Base-by-base conservation (phyloP, 805 yeast species). In the Monosporozyma aerobia region DNA sequence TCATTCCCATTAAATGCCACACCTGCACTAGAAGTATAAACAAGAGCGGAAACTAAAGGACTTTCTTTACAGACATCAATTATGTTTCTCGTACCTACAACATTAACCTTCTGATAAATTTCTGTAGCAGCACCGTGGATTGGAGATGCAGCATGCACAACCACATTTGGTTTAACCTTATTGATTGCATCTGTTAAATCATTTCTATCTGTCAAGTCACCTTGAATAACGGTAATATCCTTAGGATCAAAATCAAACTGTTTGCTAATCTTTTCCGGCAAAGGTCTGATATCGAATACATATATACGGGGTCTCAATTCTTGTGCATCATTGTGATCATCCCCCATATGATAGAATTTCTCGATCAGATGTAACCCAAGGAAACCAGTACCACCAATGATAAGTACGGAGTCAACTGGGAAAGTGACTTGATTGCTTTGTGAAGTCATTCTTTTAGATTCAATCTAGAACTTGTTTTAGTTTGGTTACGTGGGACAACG, bases 101-200 rank as follows among this genome's bases (percentile, higher is more conserved):
- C 92, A 63, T 94, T 94, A 49, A 94, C 99, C 60, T 86, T 86
- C 59, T 83, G 85, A 70, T 92, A 92, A 46, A 94, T 78, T 45
- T 80, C 83, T 58, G 85, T 85, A n/a, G 81, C 78, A 59, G 83
- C 74, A 4, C 97, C 97, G 65, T 90, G 97, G 68, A 94, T 78
- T 19, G 99, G 99, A 11, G 98, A 92, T 2, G 98, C 99, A 1
- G 96, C 86, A 65, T 95, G 98, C 8, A 94, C 96, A 25, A 94
- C 79, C 1, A 88, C 90, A 44, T 80, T 77, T 48, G 95, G 89
- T 40, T 74, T 67, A 32, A 85, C 75, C 13, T 63, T 67, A 35
- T 69, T 65, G 40, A 92, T 79, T 0, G 95, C 96, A 6, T 69
- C 63, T 3, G 71, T 65, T 5, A 94, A 83, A 62, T 88, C 95